Percentiles rank a stretch among this genome's conserved stretches.
Evolutionary conservation across 2,329 filamentous ascomycete species (phyloP).

Genomic region (Cytospora mali): DNA sequence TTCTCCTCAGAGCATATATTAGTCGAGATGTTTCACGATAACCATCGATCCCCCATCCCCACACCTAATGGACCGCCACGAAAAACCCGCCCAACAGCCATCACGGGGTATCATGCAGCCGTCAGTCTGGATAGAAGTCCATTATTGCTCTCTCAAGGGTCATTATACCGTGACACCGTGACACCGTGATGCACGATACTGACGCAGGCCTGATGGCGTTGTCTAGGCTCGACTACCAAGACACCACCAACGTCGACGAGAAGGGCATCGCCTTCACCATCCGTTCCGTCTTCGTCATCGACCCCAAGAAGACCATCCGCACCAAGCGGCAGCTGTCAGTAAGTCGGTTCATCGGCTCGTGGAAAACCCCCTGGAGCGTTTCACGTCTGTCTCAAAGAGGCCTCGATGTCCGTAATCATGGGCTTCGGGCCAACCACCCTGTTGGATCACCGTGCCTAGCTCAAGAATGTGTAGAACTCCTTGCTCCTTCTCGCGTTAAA

Average conservation of each 20-base stretch:
- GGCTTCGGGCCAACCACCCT: background rate
- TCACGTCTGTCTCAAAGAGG: constrained; percentile 28
- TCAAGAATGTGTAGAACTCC: background rate
- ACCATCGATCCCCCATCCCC: background rate
- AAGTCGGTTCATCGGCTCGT: constrained; percentile 3
- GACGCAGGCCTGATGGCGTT: constrained; percentile 6
- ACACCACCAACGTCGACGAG: constrained; percentile 77
- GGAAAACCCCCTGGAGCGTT: constrained; percentile 15
- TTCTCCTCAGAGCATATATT: background rate
- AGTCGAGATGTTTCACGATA: background rate
- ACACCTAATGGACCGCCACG: background rate
- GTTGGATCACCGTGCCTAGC: background rate
- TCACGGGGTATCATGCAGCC: background rate
- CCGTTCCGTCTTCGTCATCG: constrained; percentile 65
- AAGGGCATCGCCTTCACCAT: constrained; percentile 92
- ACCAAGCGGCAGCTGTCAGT: constrained; percentile 34
- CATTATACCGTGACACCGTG: too few relatives aligned
- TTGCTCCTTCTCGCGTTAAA: too few relatives aligned
- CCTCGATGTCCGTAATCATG: constrained; percentile 5
- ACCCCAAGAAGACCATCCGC: constrained; percentile 75
- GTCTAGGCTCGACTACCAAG: constrained; percentile 72
- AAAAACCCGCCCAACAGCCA: background rate
- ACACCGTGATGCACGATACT: too few relatives aligned
- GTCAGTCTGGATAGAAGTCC: background rate
- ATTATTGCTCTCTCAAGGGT: too few relatives aligned